A percentile compares a stretch with the other conserved stretches of the same genome.
Evolutionary conservation across 1,284 basidiomycete genomes (phyloP).

Genomic region (Ustilago xerochloae): DNA sequence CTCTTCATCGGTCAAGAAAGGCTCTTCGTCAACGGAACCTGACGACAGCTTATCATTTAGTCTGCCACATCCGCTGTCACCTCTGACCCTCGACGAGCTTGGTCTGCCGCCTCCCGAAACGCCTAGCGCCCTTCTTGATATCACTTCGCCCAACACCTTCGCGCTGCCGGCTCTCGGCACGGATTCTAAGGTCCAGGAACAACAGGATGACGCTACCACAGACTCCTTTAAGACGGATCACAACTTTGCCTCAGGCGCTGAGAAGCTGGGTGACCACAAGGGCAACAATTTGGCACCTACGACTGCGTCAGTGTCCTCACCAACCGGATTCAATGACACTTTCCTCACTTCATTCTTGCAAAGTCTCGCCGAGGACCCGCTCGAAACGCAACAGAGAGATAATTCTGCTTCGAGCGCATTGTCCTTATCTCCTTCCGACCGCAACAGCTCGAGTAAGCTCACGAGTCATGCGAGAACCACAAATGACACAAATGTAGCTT

Average conservation of each 20-base stretch:
- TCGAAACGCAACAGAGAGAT: not conserved
- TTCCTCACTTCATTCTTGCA: slow-evolving; percentile 29
- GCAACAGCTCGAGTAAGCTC: too few relatives aligned
- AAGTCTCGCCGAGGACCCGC: slow-evolving; percentile 11
- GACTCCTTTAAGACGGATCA: too few relatives aligned
- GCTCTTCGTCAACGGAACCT: not conserved
- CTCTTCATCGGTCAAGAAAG: not conserved
- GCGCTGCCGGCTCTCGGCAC: not conserved
- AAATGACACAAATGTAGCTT: too few relatives aligned
- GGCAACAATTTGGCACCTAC: not conserved
- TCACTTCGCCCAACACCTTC: slow-evolving; percentile 12
- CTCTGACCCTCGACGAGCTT: slow-evolving; percentile 30
- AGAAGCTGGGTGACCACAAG: not conserved
- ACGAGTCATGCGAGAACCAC: too few relatives aligned
- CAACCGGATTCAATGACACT: slow-evolving; percentile 7
- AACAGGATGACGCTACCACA: too few relatives aligned
- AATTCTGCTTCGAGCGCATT: not conserved
- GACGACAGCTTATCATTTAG: not conserved
- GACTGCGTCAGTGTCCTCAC: not conserved
- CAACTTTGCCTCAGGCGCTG: not conserved
- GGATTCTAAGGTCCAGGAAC: too few relatives aligned
- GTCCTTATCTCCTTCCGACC: too few relatives aligned
- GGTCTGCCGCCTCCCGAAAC: slow-evolving; percentile 25
- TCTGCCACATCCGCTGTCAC: slow-evolving; percentile 8
- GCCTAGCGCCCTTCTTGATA: slow-evolving; percentile 31